Evolutionary conservation across 1,284 basidiomycete species (phyloP).

Genomic region (Pulchroboletus neoregius): DNA sequence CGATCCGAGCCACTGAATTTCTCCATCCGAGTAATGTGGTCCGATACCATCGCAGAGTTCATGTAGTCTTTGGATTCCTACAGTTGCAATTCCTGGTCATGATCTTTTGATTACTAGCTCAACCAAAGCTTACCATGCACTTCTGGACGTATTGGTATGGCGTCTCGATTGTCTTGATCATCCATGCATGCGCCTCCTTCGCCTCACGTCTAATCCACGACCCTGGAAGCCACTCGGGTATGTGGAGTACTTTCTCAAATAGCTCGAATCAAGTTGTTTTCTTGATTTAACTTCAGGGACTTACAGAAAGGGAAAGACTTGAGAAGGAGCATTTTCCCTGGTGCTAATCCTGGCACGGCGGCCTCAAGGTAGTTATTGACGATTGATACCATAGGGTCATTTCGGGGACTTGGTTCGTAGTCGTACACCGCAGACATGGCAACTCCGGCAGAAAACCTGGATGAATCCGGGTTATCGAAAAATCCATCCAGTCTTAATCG

Average conservation of each 20-base stretch:
- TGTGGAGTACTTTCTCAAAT: slow-evolving; percentile 11
- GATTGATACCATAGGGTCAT: slow-evolving; percentile 20
- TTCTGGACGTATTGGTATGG: slow-evolving; percentile 19
- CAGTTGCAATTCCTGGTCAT: neutral
- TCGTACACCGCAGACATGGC: slow-evolving; percentile 23
- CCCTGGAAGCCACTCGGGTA: slow-evolving; percentile 25
- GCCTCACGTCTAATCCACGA: slow-evolving; percentile 17
- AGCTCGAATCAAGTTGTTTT: neutral
- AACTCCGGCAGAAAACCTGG: slow-evolving; percentile 17
- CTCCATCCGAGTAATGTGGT: slow-evolving; percentile 22
- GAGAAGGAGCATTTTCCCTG: slow-evolving; percentile 16
- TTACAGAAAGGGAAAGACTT: slow-evolving; percentile 26
- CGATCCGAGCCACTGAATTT: slow-evolving; percentile 6
- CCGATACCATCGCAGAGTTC: slow-evolving; percentile 17
- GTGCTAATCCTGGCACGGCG: slow-evolving; percentile 4
- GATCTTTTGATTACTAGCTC: too few species aligned
- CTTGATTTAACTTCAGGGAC: neutral
- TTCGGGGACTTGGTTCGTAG: slow-evolving; percentile 21
- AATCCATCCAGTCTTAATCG: neutral
- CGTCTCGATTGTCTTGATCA: slow-evolving; percentile 9
- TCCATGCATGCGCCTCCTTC: slow-evolving; percentile 6
- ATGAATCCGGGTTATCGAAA: neutral
- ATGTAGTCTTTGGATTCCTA: slow-evolving; percentile 9
- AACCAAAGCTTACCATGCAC: slow-evolving; percentile 8
- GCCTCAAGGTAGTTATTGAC: slow-evolving; percentile 17